phyloP scores from a whole-genome alignment of 2,329 filamentous ascomycete genomes.

The Botrytis fragariae region DNA sequence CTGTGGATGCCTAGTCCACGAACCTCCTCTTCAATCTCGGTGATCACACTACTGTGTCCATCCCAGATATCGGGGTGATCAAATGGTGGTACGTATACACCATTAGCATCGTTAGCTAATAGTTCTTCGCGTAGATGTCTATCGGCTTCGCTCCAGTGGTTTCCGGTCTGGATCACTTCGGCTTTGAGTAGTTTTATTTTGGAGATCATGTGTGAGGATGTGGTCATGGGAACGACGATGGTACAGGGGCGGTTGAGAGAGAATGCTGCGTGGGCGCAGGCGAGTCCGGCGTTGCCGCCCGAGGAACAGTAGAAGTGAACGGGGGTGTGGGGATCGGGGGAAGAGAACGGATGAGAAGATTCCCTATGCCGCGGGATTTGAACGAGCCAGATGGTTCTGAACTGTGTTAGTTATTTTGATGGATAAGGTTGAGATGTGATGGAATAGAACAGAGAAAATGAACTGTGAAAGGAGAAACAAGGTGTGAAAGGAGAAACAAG shows the following conservation, averaged over 20 bases:
- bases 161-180: slow-evolving; percentile 66
- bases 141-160: slow-evolving; percentile 69
- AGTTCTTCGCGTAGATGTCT: slow-evolving; percentile 59
- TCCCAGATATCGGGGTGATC: slow-evolving; percentile 67
- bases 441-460: neutral
- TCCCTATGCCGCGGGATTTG: slow-evolving; percentile 75
- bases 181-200: slow-evolving; percentile 69
- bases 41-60: slow-evolving; percentile 59
- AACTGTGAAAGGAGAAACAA: neutral
- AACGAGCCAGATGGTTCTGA: slow-evolving; percentile 58
- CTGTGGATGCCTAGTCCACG: slow-evolving; percentile 42
- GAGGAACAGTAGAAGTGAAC: slow-evolving; percentile 76
- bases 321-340: slow-evolving; percentile 33
- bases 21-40: slow-evolving; percentile 39
- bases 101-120: slow-evolving; percentile 46
- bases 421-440: neutral
- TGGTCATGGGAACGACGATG: slow-evolving; percentile 46
- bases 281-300: slow-evolving; percentile 82
- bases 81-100: slow-evolving; percentile 68
- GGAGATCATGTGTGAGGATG: slow-evolving; percentile 66
- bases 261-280: slow-evolving; percentile 70
- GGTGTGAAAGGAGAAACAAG: neutral
- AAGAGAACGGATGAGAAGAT: slow-evolving; percentile 58
- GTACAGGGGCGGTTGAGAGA: slow-evolving; percentile 54
- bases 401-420: slow-evolving; percentile 13